phyloP scores from a whole-genome alignment of 2,329 filamentous ascomycete species.

The Furcasterigmium sp. region DNA sequence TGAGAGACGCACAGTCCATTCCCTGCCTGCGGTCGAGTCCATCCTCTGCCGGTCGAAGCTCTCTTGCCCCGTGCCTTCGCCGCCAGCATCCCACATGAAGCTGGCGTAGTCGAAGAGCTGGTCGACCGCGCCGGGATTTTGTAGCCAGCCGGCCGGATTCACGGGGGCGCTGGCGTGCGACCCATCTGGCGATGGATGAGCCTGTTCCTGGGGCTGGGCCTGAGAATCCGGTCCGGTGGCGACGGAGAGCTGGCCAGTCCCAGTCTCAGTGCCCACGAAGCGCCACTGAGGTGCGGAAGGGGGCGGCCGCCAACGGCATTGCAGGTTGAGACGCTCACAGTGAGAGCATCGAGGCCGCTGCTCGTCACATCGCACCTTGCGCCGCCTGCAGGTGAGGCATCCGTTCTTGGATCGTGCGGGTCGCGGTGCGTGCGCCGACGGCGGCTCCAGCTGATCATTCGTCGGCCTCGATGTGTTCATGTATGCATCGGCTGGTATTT shows the following conservation, averaged over 20 bases:
- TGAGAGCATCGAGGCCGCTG: slow-evolving; percentile 45
- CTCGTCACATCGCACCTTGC: slow-evolving; percentile 52
- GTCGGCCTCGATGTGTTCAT: too few relatives aligned
- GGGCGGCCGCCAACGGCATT: slow-evolving; percentile 43
- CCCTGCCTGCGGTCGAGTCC: too few relatives aligned
- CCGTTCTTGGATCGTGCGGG: slow-evolving; percentile 5
- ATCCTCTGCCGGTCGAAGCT: slow-evolving; percentile 4
- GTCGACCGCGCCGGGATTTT: slow-evolving; percentile 23
- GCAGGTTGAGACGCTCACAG: slow-evolving; percentile 46
- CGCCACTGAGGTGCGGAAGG: slow-evolving; percentile 1
- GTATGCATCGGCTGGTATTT: too few relatives aligned
- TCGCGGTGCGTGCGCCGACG: slow-evolving; percentile 18
- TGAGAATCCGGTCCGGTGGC: slow-evolving; percentile 14
- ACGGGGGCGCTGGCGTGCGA: slow-evolving; percentile 10
- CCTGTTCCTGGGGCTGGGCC: slow-evolving; percentile 6
- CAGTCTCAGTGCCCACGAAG: slow-evolving; percentile 2
- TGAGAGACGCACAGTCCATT: too few relatives aligned
- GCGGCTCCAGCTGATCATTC: slow-evolving; percentile 12
- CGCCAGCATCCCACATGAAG: slow-evolving; percentile 40
- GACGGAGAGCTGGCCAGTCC: slow-evolving; percentile 17
- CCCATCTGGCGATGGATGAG: slow-evolving; percentile 18
- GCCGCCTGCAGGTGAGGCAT: slow-evolving; percentile 38
- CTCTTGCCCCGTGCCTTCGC: slow-evolving; percentile 16
- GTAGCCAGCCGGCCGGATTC: too few relatives aligned
- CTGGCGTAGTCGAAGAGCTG: slow-evolving; percentile 42